Conservation (phyloP, 2,329 filamentous ascomycete species). For the Sordariomycetes sp. region DNA sequence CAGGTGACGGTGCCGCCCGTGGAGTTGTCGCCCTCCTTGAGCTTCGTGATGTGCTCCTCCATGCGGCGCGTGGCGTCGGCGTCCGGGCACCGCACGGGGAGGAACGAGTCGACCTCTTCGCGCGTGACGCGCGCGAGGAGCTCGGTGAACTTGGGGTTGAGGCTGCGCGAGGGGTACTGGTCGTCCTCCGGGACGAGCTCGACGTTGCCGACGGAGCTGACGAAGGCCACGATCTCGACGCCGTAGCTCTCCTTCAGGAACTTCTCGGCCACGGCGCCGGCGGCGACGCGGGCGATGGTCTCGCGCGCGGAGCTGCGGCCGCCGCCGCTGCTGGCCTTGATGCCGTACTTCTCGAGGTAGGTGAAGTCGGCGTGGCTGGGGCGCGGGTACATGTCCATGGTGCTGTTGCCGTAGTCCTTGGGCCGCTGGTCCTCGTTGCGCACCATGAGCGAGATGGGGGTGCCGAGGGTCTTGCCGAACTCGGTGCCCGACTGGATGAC, state of each 20-base stretch:
- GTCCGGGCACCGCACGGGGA: slow-evolving; percentile 83
- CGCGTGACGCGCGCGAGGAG: slow-evolving; percentile 65
- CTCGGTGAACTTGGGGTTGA: slow-evolving; percentile 68
- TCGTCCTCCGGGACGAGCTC: slow-evolving; percentile 65
- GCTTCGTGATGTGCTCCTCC: slow-evolving; percentile 68
- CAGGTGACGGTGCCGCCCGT: slow-evolving; percentile 94
- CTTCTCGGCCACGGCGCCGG: slow-evolving; percentile 87
- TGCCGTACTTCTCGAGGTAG: slow-evolving; percentile 93
- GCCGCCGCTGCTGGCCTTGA: slow-evolving; percentile 83
- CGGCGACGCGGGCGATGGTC: slow-evolving; percentile 87
- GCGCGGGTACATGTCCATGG: slow-evolving; percentile 84
- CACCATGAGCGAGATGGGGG: slow-evolving; percentile 79
- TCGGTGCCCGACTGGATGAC: slow-evolving; percentile 91
- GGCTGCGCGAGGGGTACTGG: slow-evolving; percentile 56
- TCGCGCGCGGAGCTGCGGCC: slow-evolving; percentile 87
- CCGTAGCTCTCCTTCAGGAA: slow-evolving; percentile 73
- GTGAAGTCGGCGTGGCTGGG: slow-evolving; percentile 95
- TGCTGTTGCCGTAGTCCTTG: slow-evolving; percentile 79
- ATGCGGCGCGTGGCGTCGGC: slow-evolving; percentile 54
- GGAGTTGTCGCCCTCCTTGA: slow-evolving; percentile 70
- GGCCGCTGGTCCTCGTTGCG: slow-evolving; percentile 89
- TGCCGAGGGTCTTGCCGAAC: slow-evolving; percentile 79
- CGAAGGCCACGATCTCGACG: slow-evolving; percentile 86
- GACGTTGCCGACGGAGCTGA: slow-evolving; percentile 69
- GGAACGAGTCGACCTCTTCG: slow-evolving; percentile 66